These are phyloP conservation scores for Zygosaccharomyces sapae DNA, from an alignment of 1,139 yeast species.

Conservation along the genomic window DNA sequence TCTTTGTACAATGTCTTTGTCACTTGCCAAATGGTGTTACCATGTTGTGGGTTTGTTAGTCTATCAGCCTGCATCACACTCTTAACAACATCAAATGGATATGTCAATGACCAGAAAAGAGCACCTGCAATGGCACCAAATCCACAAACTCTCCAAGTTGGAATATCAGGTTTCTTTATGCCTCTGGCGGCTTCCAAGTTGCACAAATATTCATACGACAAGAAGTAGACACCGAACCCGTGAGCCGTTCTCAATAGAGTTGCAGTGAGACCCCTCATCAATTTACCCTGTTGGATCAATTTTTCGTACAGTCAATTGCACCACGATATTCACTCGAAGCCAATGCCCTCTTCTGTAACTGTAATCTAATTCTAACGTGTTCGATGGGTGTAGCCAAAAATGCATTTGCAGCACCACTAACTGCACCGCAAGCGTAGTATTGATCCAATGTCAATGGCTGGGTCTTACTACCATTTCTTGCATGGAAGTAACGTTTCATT, in stretches of 20 bases:
- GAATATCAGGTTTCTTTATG: constrained; percentile 58
- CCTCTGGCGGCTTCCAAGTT: constrained; percentile 49
- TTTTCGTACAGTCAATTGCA: constrained; percentile 75
- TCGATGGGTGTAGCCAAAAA: constrained; percentile 88
- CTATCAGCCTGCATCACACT: constrained; percentile 83
- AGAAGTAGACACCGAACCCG: constrained; percentile 85
- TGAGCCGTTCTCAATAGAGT: constrained; percentile 78
- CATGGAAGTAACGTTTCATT: constrained; percentile 64
- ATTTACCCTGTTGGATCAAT: constrained; percentile 53
- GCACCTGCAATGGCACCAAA: constrained; percentile 87
- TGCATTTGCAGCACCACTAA: constrained; percentile 86
- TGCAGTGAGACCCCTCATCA: constrained; percentile 76
- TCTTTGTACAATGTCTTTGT: constrained; percentile 48
- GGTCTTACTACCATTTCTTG: constrained; percentile 38
- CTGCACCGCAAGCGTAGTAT: constrained; percentile 76
- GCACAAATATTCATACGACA: constrained; percentile 82
- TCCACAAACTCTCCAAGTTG: constrained; percentile 78
- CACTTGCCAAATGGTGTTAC: constrained; percentile 45
- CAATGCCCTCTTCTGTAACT: constrained; percentile 60
- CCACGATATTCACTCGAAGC: constrained; percentile 54
- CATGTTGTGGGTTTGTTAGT: constrained; percentile 44
- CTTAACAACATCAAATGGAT: constrained; percentile 83
- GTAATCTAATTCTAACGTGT: constrained; percentile 85
- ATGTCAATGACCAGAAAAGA: constrained; percentile 73
- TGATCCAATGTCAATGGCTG: constrained; percentile 48